Conservation (phyloP, 1,139 yeast species). For the Wickerhamiella pararugosa region DNA sequence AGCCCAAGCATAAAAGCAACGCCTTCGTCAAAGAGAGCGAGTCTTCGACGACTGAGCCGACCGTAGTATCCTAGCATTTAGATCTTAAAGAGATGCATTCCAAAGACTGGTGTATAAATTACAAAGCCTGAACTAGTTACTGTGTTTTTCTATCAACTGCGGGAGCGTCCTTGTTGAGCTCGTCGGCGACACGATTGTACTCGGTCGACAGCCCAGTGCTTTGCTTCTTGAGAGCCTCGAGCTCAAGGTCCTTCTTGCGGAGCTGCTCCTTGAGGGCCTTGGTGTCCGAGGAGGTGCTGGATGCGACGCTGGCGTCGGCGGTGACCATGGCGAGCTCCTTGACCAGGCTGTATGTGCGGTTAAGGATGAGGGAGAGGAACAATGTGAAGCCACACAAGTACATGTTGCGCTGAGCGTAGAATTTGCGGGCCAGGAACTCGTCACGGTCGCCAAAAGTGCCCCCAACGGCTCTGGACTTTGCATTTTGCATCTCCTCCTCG, state of each 20-base stretch:
- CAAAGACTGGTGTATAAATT: conserved; percentile 2
- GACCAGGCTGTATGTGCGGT: conserved; percentile 75
- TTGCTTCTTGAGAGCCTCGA: conserved; percentile 55
- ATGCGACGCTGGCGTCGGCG: conserved; percentile 20
- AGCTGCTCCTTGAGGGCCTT: conserved; percentile 39
- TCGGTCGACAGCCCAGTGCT: conserved; percentile 52
- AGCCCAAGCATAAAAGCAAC: conserved; percentile 91
- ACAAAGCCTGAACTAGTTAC: conserved; percentile 10
- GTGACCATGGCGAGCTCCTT: conserved; percentile 43
- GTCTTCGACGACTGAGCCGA: background rate
- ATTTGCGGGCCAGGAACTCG: conserved; percentile 77
- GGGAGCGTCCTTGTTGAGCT: conserved; percentile 20
- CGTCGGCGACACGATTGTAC: conserved; percentile 36
- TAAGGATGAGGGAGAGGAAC: conserved; percentile 71
- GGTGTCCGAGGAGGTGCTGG: conserved; percentile 27
- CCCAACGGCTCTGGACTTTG: conserved; percentile 14
- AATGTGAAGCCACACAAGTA: conserved; percentile 91
- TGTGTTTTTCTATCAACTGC: conserved; percentile 23
- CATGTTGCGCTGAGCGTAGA: conserved; percentile 93
- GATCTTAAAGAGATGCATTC: background rate
- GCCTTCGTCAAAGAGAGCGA: conserved; percentile 30
- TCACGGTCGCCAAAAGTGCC: conserved; percentile 36
- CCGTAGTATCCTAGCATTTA: background rate
- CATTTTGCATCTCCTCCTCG: conserved; percentile 34
- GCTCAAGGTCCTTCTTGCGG: conserved; percentile 45